Percentiles rank a stretch among this genome's conserved stretches.
phyloP scores from a whole-genome alignment of 2,329 filamentous ascomycete genomes.

The Orbilia javanica region DNA sequence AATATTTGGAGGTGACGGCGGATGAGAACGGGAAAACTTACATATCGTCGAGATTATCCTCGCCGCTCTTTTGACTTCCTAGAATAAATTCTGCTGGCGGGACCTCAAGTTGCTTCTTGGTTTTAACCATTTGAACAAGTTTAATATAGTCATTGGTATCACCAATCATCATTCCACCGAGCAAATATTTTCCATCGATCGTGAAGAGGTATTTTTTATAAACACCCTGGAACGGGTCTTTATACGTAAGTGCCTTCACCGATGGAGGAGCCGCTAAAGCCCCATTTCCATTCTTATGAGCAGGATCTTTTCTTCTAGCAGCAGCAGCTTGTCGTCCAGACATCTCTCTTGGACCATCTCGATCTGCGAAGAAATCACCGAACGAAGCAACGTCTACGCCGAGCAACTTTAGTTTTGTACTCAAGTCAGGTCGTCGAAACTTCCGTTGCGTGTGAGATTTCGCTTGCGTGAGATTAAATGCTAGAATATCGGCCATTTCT shows the following conservation, averaged over 20 bases:
- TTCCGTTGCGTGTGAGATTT: conserved; percentile 70
- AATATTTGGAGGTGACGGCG: background rate
- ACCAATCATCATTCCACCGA: conserved; percentile 98
- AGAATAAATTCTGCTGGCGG: conserved; percentile 86
- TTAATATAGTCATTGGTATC: conserved; percentile 93
- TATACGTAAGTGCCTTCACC: conserved; percentile 88
- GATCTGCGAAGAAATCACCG: conserved; percentile 91
- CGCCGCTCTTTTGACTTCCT: conserved; percentile 78
- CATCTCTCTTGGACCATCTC: conserved; percentile 82
- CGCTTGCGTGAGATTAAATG: conserved; percentile 90
- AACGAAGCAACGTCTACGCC: conserved; percentile 94
- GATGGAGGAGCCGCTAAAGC: conserved; percentile 64
- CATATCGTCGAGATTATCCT: conserved; percentile 78
- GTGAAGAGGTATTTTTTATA: conserved; percentile 97
- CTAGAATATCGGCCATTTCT: conserved; percentile 91
- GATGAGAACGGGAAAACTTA: conserved; percentile 63
- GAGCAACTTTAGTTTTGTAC: conserved; percentile 89
- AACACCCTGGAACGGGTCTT: conserved; percentile 85
- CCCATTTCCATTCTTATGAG: conserved; percentile 15
- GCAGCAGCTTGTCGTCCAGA: conserved; percentile 66
- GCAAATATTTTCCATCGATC: conserved; percentile 85
- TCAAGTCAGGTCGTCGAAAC: conserved; percentile 87
- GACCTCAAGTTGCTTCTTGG: conserved; percentile 81
- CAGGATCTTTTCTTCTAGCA: conserved; percentile 23
- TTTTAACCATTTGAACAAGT: conserved; percentile 86